phyloP scores from a whole-genome alignment of 176 grass and related monocot species.

The Puccinellia tenuiflora region DNA sequence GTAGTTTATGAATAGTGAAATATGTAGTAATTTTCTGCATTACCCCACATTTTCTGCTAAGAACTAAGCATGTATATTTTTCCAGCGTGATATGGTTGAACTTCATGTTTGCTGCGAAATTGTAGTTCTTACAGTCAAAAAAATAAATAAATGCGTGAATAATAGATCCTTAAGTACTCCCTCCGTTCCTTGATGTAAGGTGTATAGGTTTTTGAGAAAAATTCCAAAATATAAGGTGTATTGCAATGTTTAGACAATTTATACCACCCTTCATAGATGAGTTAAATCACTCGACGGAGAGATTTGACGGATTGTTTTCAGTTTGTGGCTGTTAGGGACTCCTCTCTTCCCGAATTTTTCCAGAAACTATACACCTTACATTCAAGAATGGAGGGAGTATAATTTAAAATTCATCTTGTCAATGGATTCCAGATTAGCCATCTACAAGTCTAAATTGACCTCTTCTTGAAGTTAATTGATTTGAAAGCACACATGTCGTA shows the following conservation, averaged over 20 bases:
- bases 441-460: neutral
- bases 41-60: neutral
- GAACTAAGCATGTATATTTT: neutral
- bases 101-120: neutral
- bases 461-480: conserved; percentile 13
- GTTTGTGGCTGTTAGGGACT: no score
- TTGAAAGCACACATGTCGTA: neutral
- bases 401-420: no score
- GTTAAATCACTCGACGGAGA: no score
- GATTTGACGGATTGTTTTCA: no score
- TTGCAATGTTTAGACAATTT: no score
- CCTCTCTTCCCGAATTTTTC: no score
- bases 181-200: no score
- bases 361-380: no score
- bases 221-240: no score
- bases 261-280: no score
- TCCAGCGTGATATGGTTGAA: neutral
- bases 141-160: neutral
- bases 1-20: neutral
- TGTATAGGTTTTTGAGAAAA: no score
- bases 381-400: no score
- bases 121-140: conserved; percentile 4
- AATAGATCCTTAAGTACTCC: neutral
- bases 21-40: neutral
- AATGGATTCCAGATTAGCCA: neutral